These are phyloP conservation scores for Scheffersomyces quercinus DNA, from an alignment of 1,139 yeast genomes.

Conservation along the genomic window DNA sequence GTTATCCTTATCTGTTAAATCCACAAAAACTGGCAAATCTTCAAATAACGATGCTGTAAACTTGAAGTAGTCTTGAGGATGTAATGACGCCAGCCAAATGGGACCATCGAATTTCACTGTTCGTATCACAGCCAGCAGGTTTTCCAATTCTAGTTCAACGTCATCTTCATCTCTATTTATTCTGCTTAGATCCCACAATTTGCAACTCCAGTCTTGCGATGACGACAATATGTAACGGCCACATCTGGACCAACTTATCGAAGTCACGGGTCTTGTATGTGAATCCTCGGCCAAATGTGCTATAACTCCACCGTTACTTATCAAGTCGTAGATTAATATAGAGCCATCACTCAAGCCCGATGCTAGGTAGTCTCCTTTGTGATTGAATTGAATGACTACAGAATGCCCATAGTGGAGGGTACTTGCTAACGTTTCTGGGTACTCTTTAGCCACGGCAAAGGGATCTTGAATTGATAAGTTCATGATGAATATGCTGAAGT, in stretches of 20 bases:
- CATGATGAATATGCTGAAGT: conserved; percentile 36
- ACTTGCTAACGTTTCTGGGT: conserved; percentile 77
- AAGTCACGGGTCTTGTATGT: conserved; percentile 75
- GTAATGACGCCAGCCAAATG: conserved; percentile 66
- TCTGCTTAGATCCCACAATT: conserved; percentile 73
- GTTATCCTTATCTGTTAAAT: conserved; percentile 35
- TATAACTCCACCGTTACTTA: conserved; percentile 54
- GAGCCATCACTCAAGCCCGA: conserved; percentile 82
- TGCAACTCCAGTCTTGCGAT: conserved; percentile 84
- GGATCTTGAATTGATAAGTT: conserved; percentile 90
- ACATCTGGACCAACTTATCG: conserved; percentile 73
- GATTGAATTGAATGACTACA: conserved; percentile 69
- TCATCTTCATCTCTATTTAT: conserved; percentile 19
- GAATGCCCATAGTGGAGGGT: conserved; percentile 71
- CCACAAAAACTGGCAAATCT: conserved; percentile 59
- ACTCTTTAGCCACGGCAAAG: conserved; percentile 88
- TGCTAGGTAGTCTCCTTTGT: conserved; percentile 85
- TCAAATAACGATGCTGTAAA: conserved; percentile 52
- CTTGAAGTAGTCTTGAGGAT: conserved; percentile 47
- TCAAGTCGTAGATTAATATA: conserved; percentile 74
- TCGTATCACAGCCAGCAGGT: conserved; percentile 35
- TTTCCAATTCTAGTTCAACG: conserved; percentile 20
- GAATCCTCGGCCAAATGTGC: conserved; percentile 53
- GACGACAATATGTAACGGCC: conserved; percentile 73
- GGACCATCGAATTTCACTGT: conserved; percentile 64